phyloP scores from a whole-genome alignment of 495 filamentous ascomycete species.

The Penicillium argentinense region DNA sequence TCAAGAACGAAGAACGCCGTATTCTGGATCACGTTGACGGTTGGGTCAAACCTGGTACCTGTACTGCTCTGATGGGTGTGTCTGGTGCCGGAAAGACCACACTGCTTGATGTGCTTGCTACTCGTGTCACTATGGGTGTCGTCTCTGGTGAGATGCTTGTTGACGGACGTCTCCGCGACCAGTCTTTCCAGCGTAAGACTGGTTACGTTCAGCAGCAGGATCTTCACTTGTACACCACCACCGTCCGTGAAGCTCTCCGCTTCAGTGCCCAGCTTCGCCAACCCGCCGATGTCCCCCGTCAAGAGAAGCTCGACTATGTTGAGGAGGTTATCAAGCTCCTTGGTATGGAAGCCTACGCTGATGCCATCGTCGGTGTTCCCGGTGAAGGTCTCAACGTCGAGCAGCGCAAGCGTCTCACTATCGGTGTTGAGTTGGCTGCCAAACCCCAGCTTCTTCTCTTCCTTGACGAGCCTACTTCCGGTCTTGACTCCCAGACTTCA shows the following conservation, averaged over 20 bases:
- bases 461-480: constrained; percentile 81
- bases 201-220: constrained; percentile 97
- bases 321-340: constrained; percentile 93
- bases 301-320: constrained; percentile 85
- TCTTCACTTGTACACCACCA: constrained; percentile 81
- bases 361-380: constrained; percentile 45
- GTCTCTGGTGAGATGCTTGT: constrained; percentile 56
- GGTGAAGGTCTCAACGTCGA: constrained; percentile 79
- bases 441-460: constrained; percentile 58
- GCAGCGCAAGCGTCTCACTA: constrained; percentile 84
- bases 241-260: constrained; percentile 78
- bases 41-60: constrained; percentile 52
- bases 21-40: constrained; percentile 58
- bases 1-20: constrained; percentile 56
- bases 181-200: constrained; percentile 88
- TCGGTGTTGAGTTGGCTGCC: constrained; percentile 88
- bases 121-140: constrained; percentile 52
- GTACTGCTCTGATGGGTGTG: constrained; percentile 66
- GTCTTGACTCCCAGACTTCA: constrained; percentile 85
- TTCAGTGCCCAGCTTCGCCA: constrained; percentile 88
- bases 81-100: constrained; percentile 71
- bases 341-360: constrained; percentile 66
- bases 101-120: constrained; percentile 60
- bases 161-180: constrained; percentile 58
- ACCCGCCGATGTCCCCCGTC: constrained; percentile 63